phyloP scores from a whole-genome alignment of 805 yeast species.

The Suhomyces faveliae region DNA sequence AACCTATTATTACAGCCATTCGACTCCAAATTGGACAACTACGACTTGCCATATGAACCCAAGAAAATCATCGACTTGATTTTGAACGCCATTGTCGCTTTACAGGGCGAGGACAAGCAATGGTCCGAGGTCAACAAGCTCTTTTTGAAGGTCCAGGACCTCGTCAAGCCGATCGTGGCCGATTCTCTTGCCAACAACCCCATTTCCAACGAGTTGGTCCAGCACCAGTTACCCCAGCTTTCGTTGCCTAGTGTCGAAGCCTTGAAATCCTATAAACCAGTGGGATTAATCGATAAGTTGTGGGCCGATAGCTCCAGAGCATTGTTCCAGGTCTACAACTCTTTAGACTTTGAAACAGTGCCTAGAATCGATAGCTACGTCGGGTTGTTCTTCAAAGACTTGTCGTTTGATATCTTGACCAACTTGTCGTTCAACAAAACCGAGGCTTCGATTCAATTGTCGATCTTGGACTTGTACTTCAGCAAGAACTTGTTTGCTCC shows the following conservation, averaged over 20 bases:
- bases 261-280: conserved; percentile 20
- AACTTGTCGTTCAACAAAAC: conserved; percentile 85
- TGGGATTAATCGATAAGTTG: conserved; percentile 51
- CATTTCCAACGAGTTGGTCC: conserved; percentile 38
- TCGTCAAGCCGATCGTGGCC: conserved; percentile 32
- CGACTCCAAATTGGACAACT: conserved; percentile 31
- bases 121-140: conserved; percentile 36
- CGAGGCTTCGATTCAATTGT: conserved; percentile 80
- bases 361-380: conserved; percentile 38
- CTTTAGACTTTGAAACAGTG: conserved; percentile 60
- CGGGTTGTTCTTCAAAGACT: conserved; percentile 66
- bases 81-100: conserved; percentile 45
- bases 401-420: conserved; percentile 69
- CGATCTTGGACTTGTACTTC: conserved; percentile 72
- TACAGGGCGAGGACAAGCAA: conserved; percentile 36
- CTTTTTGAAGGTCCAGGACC: conserved; percentile 33
- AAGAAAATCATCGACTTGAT: conserved; percentile 49
- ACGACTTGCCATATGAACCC: conserved; percentile 49
- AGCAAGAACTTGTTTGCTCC: conserved; percentile 49
- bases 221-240: conserved; percentile 41
- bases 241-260: conserved; percentile 28
- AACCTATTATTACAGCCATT: conserved; percentile 34
- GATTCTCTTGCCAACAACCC: conserved; percentile 34
- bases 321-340: conserved; percentile 58
- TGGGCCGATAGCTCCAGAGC: conserved; percentile 62